Base-by-base conservation (phyloP, 1,139 yeast species). In the Wickerhamomyces sp. region DNA sequence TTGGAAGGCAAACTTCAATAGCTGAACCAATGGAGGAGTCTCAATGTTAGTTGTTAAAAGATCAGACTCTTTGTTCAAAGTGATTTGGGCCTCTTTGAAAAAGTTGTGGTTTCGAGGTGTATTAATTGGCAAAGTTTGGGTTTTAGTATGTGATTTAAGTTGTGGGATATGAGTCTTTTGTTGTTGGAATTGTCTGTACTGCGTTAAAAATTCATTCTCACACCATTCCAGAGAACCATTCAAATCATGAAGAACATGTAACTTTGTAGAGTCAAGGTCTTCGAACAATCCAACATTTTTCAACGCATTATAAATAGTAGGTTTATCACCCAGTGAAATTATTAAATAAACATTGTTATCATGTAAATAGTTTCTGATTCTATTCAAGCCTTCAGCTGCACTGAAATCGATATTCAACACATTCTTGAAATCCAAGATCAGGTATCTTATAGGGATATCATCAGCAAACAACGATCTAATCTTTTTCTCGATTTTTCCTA, bases 211-310 rank as follows among this genome's bases (percentile, higher is more conserved):
- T 49, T 84, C 81, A 62, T 92, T 90, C 58, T 92, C 99, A 68
- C 97, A 88, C 96, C 96, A 90, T 61, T 92, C 97, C 38, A 92
- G 70, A 0, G 96, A 96, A 45, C 86, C 76, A 57, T 94, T 92
- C 47, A 92, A 70, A 42, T 87, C 83, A 43, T 76, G 74, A 57
- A 85, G 86, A 31, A 86, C 67, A 50, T 80, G 79, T 30, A 83
- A 76, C 20, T 70, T 65, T 28, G 64, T 25, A 57, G 60, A 65
- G 31, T 64, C 61, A 12, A 58, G 65, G 7, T 39, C 43, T 28
- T 60, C 59, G 32, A 68, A 59, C 48, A 64, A 42, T 29, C 65
- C 68, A 18, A 66, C 67, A 29, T 60, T 66, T 15, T 67, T 79
- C 76, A 89, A 75, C 31, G 88, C 81, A 44, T 70, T 65, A 38